Evolutionary conservation across 176 grass and related monocot genomes (phyloP).

Genomic region (Areca catechu): DNA sequence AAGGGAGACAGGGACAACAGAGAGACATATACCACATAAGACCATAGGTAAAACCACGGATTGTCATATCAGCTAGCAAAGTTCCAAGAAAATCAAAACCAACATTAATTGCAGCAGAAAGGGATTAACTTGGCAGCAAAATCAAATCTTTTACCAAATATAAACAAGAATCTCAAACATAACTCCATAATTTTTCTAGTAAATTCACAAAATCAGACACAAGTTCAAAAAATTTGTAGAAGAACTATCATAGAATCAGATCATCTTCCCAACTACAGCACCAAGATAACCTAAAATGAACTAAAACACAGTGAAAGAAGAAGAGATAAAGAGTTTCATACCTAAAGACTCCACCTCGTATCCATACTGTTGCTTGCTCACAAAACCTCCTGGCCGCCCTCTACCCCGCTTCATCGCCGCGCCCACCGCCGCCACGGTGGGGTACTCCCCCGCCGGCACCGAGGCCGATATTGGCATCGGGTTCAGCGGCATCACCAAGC

Average conservation of each 20-base stretch:
- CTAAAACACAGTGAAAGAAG: background rate
- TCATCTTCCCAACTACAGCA: no score
- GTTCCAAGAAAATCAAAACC: no score
- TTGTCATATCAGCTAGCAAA: no score
- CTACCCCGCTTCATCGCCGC: slow-evolving; percentile 86
- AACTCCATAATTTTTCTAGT: no score
- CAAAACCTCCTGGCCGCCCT: slow-evolving; percentile 50
- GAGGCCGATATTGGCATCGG: slow-evolving; percentile 84
- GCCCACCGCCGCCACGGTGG: slow-evolving; percentile 73
- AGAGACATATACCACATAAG: background rate
- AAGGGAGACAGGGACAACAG: background rate
- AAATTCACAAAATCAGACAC: no score
- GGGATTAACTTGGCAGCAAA: no score
- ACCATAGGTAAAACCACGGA: background rate
- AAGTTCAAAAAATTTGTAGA: no score
- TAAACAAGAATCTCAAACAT: no score
- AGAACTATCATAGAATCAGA: no score
- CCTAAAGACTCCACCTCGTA: slow-evolving; percentile 41
- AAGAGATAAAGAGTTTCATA: slow-evolving; percentile 4
- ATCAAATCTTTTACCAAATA: no score
- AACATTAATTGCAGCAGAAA: no score
- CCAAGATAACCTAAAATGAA: no score
- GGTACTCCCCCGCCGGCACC: slow-evolving; percentile 56
- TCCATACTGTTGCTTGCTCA: slow-evolving; percentile 22
- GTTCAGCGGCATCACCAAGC: slow-evolving; percentile 76